Evolutionary conservation across 129 eudicot species (phyloP), one percentile per base, ranked within the genome.

Genomic region (Mikania micrantha): DNA sequence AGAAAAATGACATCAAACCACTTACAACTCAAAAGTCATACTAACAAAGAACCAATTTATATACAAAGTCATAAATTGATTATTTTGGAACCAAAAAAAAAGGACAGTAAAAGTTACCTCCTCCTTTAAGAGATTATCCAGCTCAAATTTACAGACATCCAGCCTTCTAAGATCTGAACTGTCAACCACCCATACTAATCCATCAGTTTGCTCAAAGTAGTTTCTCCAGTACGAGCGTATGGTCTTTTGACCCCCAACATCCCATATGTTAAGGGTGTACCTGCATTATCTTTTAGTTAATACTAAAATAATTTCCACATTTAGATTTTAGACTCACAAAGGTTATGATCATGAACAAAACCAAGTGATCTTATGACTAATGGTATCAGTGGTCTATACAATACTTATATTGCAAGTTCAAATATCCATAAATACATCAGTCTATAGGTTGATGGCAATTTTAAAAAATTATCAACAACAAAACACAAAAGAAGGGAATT

Each of bases 141-240:
- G 80, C 76, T 92, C 96, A 77, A 80, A 82, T 73, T 78, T 92
- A 78, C 96, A 92, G 63, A 88, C 96, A 71, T 86, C 88, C 25
- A 88, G 83, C 54, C 98, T 80, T 57, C 98, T 78, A 67, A 88
- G 90, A 88, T 92, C 98, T 1, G 96, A 92, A 81, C 98, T 92
- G 77, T 92, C 96, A 60, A 92, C 98, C 60, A 92, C 96, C 98
- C 96, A 92, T 8, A 93, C 89, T 74, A 93, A 79, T 17, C 98
- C 98, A 83, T 93, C 96, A 32, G 96, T 89, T 78, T 93, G 98
- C 79, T 93, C 98, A 68, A 93, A 93, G 77, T 93, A 93, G 81
- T 93, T 93, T 81, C 98, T 93, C 98, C 98, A 93, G 70, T 89
- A 93, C 24, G 98, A 85, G 42, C 98, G 73, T 71, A 93, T 93